Conservation (phyloP, 768 basidiomycete species). For the Cyclocybe aegerita region DNA sequence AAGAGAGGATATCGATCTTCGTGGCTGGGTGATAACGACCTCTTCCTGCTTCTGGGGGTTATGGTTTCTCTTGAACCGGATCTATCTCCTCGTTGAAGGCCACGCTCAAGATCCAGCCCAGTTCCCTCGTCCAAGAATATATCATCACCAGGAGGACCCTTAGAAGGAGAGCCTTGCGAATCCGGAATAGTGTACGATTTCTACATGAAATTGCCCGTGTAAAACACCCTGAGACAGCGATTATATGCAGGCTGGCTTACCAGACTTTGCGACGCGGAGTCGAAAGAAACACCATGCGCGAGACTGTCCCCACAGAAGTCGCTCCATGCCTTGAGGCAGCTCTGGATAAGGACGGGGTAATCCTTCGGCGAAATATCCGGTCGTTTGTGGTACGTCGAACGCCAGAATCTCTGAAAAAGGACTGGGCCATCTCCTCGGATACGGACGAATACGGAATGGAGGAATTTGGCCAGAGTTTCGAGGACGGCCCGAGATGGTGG, state of each 20-base stretch:
- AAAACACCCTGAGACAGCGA: background rate
- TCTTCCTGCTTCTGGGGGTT: too few species aligned
- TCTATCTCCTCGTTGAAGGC: too few species aligned
- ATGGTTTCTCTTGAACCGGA: too few species aligned
- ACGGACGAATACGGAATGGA: conserved; percentile 50
- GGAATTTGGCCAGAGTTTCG: conserved; percentile 39
- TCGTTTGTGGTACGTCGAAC: conserved; percentile 48
- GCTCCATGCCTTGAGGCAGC: conserved; percentile 44
- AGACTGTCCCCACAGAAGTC: conserved; percentile 50
- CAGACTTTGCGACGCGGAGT: conserved; percentile 33
- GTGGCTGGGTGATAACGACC: too few species aligned
- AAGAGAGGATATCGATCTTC: too few species aligned
- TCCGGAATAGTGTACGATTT: conserved; percentile 23
- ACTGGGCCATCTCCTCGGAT: conserved; percentile 49
- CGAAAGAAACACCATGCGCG: conserved; percentile 40
- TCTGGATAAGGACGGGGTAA: conserved; percentile 44
- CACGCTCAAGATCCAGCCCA: too few species aligned
- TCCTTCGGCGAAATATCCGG: conserved; percentile 29
- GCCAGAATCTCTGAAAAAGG: conserved; percentile 60
- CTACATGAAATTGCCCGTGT: conserved; percentile 1
- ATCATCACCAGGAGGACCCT: too few species aligned
- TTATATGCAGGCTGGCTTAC: conserved; percentile 20
- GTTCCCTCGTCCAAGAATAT: too few species aligned
- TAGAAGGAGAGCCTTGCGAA: conserved; percentile 19
- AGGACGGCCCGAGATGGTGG: conserved; percentile 43